Base-by-base conservation (phyloP, 1,284 basidiomycete species). In the Melampsora occidentalis region DNA sequence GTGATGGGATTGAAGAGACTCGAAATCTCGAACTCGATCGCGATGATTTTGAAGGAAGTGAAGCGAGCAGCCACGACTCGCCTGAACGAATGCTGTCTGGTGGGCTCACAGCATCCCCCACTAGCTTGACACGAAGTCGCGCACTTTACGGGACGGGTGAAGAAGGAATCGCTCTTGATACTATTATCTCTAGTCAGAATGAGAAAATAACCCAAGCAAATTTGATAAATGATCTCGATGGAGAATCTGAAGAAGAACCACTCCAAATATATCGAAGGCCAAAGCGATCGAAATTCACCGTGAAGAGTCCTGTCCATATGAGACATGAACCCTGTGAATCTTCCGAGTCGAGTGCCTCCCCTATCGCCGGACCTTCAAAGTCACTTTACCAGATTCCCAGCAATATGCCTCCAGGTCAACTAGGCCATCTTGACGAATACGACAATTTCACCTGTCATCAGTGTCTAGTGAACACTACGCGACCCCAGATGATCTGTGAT, bases 401-500 rank as follows among this genome's bases (percentile, higher is more conserved):
- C 39, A 33, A 33, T 16, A 33, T 67, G n/a, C 71, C 71, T n/a
- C 64, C 72, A n/a, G 61, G 64, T 31, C 22, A 68, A 76, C 72
- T 65, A 20, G 72, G 68, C 62, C 65, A 67, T 33, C 31, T 20
- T 4, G 72, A 65, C 2, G 22, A 76, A 62, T 68, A 76, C 33
- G 72, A 76, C 33, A 28, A 64, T 22, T 76, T 65, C 6, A 76
- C 65, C 22, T 76, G 72, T 51, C 72, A 76, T 62, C 72, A 75
- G 68, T 28, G 28, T 28, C 28, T 28, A 28, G 28, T 28, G 28
- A 28, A 28, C 28, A 28, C 28, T 28, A 28, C 64, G 28, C 72
- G 72, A 1, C 72, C 72, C 2, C 68, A 75, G 57, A 75, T 75
- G 72, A 75, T 75, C 33, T 75, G 72, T 28, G 72, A 75, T 62